Conservation (phyloP, 1,284 basidiomycete species). For the Vanrija sp. region DNA sequence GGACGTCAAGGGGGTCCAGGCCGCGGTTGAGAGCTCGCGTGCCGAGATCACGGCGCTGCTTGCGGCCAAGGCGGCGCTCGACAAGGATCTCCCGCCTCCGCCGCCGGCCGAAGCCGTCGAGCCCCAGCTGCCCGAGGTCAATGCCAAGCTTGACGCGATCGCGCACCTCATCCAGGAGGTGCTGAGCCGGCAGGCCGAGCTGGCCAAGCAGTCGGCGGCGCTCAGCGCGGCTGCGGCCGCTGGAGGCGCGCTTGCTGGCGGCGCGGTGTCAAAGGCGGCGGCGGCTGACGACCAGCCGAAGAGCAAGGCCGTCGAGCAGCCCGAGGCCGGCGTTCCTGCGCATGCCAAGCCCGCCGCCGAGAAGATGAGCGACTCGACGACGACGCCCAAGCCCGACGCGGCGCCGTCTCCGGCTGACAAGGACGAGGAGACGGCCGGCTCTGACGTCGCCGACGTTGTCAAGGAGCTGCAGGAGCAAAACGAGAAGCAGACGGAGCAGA, state of each 20-base stretch:
- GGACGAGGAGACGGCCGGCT: background rate
- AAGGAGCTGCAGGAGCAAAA: constrained; percentile 37
- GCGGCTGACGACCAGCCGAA: background rate
- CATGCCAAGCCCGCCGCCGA: too few relatives aligned
- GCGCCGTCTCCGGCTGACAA: too few relatives aligned
- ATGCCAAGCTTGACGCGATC: constrained; percentile 41
- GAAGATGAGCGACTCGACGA: background rate
- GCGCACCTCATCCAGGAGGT: constrained; percentile 35
- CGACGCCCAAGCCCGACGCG: background rate
- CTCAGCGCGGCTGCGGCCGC: background rate
- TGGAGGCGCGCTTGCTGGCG: background rate
- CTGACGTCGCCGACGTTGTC: constrained; percentile 17
- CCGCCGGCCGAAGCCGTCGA: constrained; percentile 2
- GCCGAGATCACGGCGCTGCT: background rate
- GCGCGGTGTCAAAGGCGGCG: background rate
- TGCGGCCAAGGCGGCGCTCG: constrained; percentile 8
- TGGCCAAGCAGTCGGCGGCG: background rate
- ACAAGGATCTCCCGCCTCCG: constrained; percentile 5
- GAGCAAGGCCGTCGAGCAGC: background rate
- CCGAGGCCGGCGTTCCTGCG: background rate
- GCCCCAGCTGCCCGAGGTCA: constrained; percentile 19
- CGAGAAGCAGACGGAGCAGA: constrained; percentile 40
- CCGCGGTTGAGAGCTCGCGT: background rate
- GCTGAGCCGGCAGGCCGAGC: constrained; percentile 10
- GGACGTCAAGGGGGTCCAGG: constrained; percentile 10